Percentiles rank a stretch among this genome's conserved stretches.
phyloP scores from a whole-genome alignment of 148 eudicot genomes.

The Chenopodium berlandieri region DNA sequence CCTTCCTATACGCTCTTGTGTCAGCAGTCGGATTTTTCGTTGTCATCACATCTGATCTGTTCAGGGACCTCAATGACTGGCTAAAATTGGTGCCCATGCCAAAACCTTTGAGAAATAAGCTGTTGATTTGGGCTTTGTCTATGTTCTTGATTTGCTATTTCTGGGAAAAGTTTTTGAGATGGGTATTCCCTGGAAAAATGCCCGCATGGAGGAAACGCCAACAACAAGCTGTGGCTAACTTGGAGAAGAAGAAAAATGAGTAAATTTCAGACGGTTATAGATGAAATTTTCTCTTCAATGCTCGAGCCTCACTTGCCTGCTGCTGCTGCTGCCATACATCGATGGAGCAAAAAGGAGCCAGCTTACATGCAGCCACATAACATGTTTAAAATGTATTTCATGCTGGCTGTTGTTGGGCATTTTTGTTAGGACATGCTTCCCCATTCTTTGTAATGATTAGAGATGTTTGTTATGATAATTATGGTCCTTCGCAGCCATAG shows the following conservation, averaged over 20 bases:
- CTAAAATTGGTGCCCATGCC: conserved; percentile 83
- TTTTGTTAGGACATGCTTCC: conserved; percentile 26
- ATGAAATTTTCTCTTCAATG: background rate
- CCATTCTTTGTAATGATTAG: background rate
- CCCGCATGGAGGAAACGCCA: conserved; percentile 77
- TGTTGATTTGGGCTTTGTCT: conserved; percentile 69
- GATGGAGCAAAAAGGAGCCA: background rate
- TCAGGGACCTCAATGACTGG: conserved; percentile 82
- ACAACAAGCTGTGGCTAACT: conserved; percentile 43
- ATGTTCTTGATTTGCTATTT: conserved; percentile 66
- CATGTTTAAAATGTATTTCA: background rate
- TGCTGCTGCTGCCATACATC: background rate
- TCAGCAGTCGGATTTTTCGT: conserved; percentile 78
- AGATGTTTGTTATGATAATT: background rate
- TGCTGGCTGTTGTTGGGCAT: conserved; percentile 3
- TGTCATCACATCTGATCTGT: conserved; percentile 71
- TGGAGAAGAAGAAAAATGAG: conserved; percentile 42
- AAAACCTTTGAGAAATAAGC: conserved; percentile 57
- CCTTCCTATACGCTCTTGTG: conserved; percentile 65
- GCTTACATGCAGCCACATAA: conserved; percentile 6
- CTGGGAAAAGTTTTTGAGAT: conserved; percentile 86
- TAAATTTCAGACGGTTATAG: background rate
- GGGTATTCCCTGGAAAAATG: conserved; percentile 92
- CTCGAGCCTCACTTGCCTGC: background rate
- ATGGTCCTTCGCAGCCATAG: conserved; percentile 6